A percentile compares a stretch with the other conserved stretches of the same genome.
Evolutionary conservation across 2,329 filamentous ascomycete species (phyloP).

Genomic region (Dactylellina cionopaga): DNA sequence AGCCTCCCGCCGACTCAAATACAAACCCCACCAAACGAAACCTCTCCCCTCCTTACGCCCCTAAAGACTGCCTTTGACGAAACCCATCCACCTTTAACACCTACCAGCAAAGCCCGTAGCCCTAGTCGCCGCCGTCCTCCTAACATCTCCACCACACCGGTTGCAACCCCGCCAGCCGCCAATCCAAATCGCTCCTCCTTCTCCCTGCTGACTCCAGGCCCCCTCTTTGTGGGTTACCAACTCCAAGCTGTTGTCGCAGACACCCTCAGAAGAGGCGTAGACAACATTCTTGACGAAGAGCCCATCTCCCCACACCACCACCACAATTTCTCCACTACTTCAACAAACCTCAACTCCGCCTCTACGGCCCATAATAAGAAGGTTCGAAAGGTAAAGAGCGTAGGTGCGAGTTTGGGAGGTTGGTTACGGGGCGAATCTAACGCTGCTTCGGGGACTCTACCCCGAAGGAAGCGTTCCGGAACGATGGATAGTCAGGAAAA

Average conservation of each 20-base stretch:
- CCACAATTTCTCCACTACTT: neutral
- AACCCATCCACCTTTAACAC: constrained; percentile 24
- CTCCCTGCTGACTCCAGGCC: constrained; percentile 54
- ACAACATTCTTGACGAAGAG: constrained; percentile 49
- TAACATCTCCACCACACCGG: constrained; percentile 23
- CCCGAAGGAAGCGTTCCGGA: constrained; percentile 32
- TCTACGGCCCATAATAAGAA: constrained; percentile 15
- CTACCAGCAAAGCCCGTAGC: constrained; percentile 27
- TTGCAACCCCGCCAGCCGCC: constrained; percentile 30
- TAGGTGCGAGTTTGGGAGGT: constrained; percentile 37
- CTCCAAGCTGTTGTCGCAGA: constrained; percentile 55
- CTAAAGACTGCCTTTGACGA: constrained; percentile 41
- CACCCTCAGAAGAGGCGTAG: constrained; percentile 40
- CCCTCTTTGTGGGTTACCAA: constrained; percentile 56
- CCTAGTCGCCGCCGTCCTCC: constrained; percentile 35
- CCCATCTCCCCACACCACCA: constrained; percentile 12
- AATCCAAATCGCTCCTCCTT: constrained; percentile 39
- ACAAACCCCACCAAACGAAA: constrained; percentile 20
- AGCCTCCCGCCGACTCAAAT: constrained; percentile 19
- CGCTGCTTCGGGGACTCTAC: neutral
- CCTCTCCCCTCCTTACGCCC: constrained; percentile 44
- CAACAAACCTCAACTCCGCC: neutral
- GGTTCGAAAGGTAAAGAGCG: constrained; percentile 48
- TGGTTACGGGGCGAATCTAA: constrained; percentile 40
- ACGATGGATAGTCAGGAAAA: constrained; percentile 29